A percentile compares a stretch with the other conserved stretches of the same genome.
phyloP scores from a whole-genome alignment of 208 protist species.

The Vickermania ingenoplastis region DNA sequence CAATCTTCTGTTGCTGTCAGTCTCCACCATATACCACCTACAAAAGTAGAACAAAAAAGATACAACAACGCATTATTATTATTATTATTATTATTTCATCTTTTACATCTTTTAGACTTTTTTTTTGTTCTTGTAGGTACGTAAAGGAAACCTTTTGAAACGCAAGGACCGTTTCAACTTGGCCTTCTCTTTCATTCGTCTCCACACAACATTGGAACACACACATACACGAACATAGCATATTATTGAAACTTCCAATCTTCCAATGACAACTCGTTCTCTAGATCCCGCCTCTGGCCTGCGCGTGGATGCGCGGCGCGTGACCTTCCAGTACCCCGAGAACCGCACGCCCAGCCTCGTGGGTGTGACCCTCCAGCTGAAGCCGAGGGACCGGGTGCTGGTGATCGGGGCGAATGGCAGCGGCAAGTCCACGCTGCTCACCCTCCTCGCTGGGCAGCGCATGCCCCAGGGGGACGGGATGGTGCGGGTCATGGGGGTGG shows the following conservation, averaged over 20 bases:
- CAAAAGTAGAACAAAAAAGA: too few relatives aligned
- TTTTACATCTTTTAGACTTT: too few relatives aligned
- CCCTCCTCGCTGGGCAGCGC: slow-evolving; percentile 75
- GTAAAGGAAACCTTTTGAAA: neutral
- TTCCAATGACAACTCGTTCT: slow-evolving; percentile 7
- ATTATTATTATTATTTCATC: too few relatives aligned
- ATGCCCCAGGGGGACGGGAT: slow-evolving; percentile 35
- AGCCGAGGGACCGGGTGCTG: slow-evolving; percentile 75
- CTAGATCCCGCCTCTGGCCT: slow-evolving; percentile 14
- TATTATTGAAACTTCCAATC: neutral
- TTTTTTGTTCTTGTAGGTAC: too few relatives aligned
- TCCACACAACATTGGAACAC: neutral
- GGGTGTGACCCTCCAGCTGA: slow-evolving; percentile 28
- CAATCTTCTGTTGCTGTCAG: too few relatives aligned
- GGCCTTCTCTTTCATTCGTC: neutral
- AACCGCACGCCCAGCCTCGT: slow-evolving; percentile 3
- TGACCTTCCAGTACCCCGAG: slow-evolving; percentile 44
- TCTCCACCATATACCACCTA: too few relatives aligned
- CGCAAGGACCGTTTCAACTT: neutral
- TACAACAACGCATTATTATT: too few relatives aligned
- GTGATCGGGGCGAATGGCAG: slow-evolving; percentile 94
- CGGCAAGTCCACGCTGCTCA: slow-evolving; percentile 94
- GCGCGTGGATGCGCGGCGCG: neutral
- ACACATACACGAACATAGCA: neutral
- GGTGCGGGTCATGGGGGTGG: slow-evolving; percentile 41